Percentiles rank a stretch among this genome's conserved stretches.
Evolutionary conservation across 495 filamentous ascomycete species (phyloP).

Genomic region (Penicillium desertorum): DNA sequence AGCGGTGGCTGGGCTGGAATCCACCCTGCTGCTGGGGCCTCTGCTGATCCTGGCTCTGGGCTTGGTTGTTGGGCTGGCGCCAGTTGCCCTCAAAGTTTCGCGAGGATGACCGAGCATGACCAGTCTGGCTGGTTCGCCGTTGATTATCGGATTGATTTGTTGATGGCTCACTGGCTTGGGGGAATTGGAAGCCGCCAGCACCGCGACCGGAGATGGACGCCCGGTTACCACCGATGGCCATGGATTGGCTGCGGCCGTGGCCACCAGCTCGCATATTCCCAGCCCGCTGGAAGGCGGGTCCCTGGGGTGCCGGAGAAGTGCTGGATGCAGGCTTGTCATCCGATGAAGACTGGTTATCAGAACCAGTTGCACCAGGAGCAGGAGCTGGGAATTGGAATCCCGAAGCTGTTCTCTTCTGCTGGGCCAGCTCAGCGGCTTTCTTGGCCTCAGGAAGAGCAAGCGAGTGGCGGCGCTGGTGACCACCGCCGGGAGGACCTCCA

Average conservation of each 20-base stretch:
- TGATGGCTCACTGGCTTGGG: slow-evolving; percentile 56
- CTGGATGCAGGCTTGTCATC: slow-evolving; percentile 42
- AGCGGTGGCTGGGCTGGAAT: slow-evolving; percentile 92
- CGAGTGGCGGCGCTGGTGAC: slow-evolving; percentile 93
- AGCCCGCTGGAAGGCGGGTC: slow-evolving; percentile 47
- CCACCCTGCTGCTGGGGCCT: slow-evolving; percentile 57
- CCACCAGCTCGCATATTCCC: slow-evolving; percentile 52
- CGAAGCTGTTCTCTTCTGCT: slow-evolving; percentile 92
- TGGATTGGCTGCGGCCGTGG: slow-evolving; percentile 68
- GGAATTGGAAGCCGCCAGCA: slow-evolving; percentile 70
- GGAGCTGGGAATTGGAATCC: slow-evolving; percentile 85
- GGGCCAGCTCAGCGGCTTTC: slow-evolving; percentile 93
- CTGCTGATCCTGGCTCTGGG: slow-evolving; percentile 53
- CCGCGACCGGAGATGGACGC: slow-evolving; percentile 56
- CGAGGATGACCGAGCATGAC: slow-evolving; percentile 76
- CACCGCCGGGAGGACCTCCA: slow-evolving; percentile 69
- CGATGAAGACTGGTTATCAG: slow-evolving; percentile 44
- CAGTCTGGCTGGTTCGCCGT: slow-evolving; percentile 65
- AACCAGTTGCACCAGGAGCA: slow-evolving; percentile 60
- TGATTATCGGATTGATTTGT: slow-evolving; percentile 61
- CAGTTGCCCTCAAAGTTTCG: slow-evolving; percentile 98
- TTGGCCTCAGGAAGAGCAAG: slow-evolving; percentile 93
- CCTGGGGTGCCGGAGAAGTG: slow-evolving; percentile 40
- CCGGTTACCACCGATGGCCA: slow-evolving; percentile 62
- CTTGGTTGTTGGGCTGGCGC: slow-evolving; percentile 79